Percentiles rank a stretch among this genome's conserved stretches.
Conservation (phyloP, 2,329 filamentous ascomycete species). For the Plectosphaerella sp. region DNA sequence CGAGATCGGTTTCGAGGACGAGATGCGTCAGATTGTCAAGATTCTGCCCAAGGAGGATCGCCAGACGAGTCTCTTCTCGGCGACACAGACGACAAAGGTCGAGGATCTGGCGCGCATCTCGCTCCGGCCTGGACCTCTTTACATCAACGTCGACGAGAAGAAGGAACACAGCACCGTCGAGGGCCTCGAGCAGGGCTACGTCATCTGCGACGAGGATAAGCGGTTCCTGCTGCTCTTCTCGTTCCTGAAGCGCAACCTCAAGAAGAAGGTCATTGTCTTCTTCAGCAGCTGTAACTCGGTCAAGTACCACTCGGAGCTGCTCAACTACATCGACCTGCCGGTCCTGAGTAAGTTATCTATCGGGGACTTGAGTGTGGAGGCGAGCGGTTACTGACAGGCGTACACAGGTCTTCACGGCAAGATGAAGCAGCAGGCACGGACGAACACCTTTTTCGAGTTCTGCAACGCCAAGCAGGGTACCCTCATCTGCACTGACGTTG, state of each 20-base stretch:
- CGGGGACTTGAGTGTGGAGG: no score
- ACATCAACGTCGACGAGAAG: constrained; percentile 92
- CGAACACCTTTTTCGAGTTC: constrained; percentile 98
- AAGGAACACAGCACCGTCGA: constrained; percentile 90
- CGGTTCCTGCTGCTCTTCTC: constrained; percentile 92
- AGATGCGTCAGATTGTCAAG: constrained; percentile 95
- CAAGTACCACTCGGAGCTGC: constrained; percentile 90
- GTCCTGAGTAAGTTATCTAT: constrained; percentile 50
- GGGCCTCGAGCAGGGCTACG: constrained; percentile 92
- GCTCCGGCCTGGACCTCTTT: constrained; percentile 81
- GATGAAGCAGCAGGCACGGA: constrained; percentile 98
- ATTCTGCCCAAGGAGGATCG: constrained; percentile 82
- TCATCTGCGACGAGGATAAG: constrained; percentile 88
- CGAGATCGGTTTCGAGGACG: constrained; percentile 97
- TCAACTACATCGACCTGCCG: constrained; percentile 95
- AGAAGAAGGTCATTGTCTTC: constrained; percentile 98
- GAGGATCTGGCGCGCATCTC: constrained; percentile 95
- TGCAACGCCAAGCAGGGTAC: constrained; percentile 72
- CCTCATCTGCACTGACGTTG: constrained; percentile 94
- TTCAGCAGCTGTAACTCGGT: constrained; percentile 90
- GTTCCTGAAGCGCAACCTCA: constrained; percentile 85
- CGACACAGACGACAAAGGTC: constrained; percentile 97
- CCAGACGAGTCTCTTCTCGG: constrained; percentile 98
- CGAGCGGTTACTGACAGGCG: neutral
- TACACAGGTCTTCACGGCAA: constrained; percentile 73